phyloP scores from a whole-genome alignment of 306 rosid species.

The Ziziphus jujuba region DNA sequence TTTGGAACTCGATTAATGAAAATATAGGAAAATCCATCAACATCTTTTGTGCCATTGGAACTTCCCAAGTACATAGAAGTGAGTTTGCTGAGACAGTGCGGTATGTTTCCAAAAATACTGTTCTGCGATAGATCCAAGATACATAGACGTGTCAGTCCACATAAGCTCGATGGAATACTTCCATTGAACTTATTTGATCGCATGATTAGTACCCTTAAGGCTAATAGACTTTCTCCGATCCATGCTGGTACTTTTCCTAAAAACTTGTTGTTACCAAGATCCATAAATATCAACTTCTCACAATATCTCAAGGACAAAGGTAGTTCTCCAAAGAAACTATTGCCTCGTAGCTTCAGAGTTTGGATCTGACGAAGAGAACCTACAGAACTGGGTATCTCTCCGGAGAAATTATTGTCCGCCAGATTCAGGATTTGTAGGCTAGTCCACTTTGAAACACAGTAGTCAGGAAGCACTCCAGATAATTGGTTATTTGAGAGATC shows the following conservation, averaged over 20 bases:
- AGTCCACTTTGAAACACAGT: neutral
- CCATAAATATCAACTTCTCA: neutral
- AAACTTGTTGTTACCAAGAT: neutral
- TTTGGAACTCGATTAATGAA: no score
- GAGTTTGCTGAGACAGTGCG: no score
- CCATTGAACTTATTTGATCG: neutral
- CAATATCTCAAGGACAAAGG: neutral
- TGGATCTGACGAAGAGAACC: neutral
- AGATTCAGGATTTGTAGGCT: neutral
- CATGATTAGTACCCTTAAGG: neutral
- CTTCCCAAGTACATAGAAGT: no score
- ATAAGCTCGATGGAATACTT: no score
- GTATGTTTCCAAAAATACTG: no score
- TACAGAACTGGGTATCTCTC: neutral
- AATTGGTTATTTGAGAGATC: conserved; percentile 4
- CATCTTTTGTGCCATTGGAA: no score
- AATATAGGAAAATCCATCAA: no score
- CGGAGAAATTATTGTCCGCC: no score
- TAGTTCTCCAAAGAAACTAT: conserved; percentile 1
- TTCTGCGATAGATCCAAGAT: no score
- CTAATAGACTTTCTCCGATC: neutral
- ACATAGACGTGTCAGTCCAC: no score
- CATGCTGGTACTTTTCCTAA: neutral
- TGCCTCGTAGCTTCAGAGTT: neutral
- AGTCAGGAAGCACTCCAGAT: neutral